Conservation (phyloP, 179 eudicot species). For the Spergularia azorica region DNA sequence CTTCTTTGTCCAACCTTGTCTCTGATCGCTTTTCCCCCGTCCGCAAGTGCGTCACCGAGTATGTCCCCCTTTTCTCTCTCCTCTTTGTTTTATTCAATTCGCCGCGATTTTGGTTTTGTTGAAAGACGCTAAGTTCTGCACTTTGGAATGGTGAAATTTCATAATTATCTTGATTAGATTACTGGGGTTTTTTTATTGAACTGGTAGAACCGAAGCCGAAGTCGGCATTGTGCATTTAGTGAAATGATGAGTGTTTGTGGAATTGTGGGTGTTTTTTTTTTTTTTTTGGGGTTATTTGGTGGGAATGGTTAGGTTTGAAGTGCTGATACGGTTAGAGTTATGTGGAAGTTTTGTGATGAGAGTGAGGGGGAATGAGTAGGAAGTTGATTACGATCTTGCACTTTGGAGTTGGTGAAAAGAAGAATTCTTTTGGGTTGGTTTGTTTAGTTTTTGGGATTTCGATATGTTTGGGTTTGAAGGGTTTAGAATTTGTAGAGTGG, state of each 20-base stretch:
- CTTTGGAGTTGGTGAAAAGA: background rate
- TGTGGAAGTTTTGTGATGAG: background rate
- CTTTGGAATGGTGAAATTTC: no score
- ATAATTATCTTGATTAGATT: background rate
- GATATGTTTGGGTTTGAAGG: background rate
- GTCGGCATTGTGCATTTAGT: background rate
- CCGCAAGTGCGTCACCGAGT: slow-evolving; percentile 64
- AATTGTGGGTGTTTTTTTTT: background rate
- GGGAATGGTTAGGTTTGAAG: background rate
- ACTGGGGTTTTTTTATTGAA: background rate
- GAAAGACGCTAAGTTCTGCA: no score
- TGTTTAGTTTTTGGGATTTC: background rate
- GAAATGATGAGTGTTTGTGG: background rate
- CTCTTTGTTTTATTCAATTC: background rate
- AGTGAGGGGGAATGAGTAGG: background rate
- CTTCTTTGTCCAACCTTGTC: slow-evolving; percentile 50
- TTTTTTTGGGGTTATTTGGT: background rate
- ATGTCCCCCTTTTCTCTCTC: slow-evolving; percentile 11
- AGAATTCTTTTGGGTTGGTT: background rate
- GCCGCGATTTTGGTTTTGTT: background rate
- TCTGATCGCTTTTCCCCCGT: slow-evolving; percentile 65
- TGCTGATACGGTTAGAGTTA: background rate
- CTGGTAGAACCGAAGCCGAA: background rate
- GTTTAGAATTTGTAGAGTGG: background rate
- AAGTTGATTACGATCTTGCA: background rate